phyloP scores from a whole-genome alignment of 306 rosid genomes.

The Ochetophila trinervis region DNA sequence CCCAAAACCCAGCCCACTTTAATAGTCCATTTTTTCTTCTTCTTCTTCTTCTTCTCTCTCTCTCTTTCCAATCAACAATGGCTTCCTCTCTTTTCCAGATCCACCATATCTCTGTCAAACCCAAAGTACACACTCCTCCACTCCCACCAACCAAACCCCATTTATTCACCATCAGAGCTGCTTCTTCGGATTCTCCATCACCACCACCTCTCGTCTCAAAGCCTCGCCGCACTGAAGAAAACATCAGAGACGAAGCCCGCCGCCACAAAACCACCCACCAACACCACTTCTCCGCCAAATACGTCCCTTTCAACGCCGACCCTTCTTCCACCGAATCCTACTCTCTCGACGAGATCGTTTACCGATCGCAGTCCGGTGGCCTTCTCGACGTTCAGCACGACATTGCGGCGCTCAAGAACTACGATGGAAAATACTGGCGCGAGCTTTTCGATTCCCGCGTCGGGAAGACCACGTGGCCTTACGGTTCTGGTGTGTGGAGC shows the following conservation, averaged over 20 bases:
- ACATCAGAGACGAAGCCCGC: constrained; percentile 79
- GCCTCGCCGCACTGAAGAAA: constrained; percentile 53
- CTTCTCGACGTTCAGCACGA: constrained; percentile 81
- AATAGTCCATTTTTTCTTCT: too few species aligned
- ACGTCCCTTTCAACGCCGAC: constrained; percentile 68
- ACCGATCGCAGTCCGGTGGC: constrained; percentile 69
- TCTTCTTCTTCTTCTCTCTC: not conserved
- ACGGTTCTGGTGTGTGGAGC: constrained; percentile 85
- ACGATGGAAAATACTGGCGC: constrained; percentile 75
- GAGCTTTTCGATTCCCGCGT: constrained; percentile 71
- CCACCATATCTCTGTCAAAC: constrained; percentile 27
- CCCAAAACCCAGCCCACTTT: too few species aligned
- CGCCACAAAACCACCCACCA: constrained; percentile 45
- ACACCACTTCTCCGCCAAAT: constrained; percentile 65
- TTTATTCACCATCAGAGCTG: constrained; percentile 15
- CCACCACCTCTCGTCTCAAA: constrained; percentile 17
- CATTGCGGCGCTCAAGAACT: constrained; percentile 54
- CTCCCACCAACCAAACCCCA: constrained; percentile 21
- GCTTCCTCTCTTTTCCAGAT: constrained; percentile 41
- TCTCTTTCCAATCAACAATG: constrained; percentile 10
- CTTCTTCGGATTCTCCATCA: constrained; percentile 8
- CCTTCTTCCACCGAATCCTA: constrained; percentile 53
- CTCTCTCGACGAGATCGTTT: constrained; percentile 85
- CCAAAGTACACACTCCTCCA: constrained; percentile 5
- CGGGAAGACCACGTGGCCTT: constrained; percentile 85